phyloP scores from a whole-genome alignment of 2,329 filamentous ascomycete species.

The Blumeria hordei region DNA sequence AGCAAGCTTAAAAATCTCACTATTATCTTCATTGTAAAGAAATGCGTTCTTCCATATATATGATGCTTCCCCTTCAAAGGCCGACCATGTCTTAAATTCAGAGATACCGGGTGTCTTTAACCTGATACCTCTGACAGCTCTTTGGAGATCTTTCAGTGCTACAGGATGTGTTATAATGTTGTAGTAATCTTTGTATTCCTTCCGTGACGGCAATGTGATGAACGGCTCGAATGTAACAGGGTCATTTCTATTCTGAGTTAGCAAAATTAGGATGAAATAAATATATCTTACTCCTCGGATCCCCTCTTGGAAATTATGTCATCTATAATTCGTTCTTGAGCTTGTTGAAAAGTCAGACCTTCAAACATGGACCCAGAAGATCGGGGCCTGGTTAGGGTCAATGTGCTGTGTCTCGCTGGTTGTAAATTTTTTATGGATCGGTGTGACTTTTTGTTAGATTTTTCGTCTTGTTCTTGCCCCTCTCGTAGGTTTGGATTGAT shows the following conservation, averaged over 20 bases:
- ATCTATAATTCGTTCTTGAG: slow-evolving; percentile 63
- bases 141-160: slow-evolving; percentile 54
- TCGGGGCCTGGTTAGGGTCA: slow-evolving; percentile 24
- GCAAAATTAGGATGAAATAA: background rate
- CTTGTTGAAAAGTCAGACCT: slow-evolving; percentile 56
- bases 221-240: slow-evolving; percentile 52
- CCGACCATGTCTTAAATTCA: slow-evolving; percentile 61
- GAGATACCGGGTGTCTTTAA: slow-evolving; percentile 35
- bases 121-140: slow-evolving; percentile 48
- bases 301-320: slow-evolving; percentile 42
- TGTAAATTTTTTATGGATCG: slow-evolving; percentile 10
- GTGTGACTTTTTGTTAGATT: slow-evolving; percentile 7
- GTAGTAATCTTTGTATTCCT: slow-evolving; percentile 58
- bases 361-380: slow-evolving; percentile 37
- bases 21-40: slow-evolving; percentile 79
- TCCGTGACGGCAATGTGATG: slow-evolving; percentile 49
- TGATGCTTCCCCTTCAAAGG: slow-evolving; percentile 57
- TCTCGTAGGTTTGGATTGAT: slow-evolving; percentile 15
- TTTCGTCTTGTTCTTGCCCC: slow-evolving; percentile 12
- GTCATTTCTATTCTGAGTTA: slow-evolving; percentile 26
- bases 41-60: slow-evolving; percentile 73
- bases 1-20: slow-evolving; percentile 56
- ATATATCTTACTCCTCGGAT: slow-evolving; percentile 32
- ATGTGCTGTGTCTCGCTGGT: slow-evolving; percentile 15
- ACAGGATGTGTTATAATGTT: slow-evolving; percentile 59